Conservation (phyloP, 2,329 filamentous ascomycete species). For the Didymella arachidicola region DNA sequence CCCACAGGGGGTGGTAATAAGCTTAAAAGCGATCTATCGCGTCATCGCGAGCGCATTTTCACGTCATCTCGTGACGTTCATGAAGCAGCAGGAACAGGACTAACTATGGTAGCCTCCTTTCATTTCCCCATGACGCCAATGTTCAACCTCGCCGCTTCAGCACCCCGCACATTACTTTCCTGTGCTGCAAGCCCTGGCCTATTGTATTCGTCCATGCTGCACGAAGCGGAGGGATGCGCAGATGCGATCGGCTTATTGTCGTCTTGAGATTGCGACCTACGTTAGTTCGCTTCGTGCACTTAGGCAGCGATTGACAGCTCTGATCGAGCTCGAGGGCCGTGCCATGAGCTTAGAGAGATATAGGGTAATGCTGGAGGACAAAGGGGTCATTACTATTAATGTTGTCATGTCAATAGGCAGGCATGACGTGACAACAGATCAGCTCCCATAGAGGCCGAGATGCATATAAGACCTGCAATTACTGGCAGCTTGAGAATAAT, state of each 20-base stretch:
- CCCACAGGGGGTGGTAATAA: background rate
- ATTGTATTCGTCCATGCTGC: background rate
- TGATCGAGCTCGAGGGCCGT: background rate
- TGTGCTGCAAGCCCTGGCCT: background rate
- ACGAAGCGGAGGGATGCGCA: background rate
- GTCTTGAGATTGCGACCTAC: constrained; percentile 5
- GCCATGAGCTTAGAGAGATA: background rate
- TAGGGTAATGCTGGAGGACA: background rate
- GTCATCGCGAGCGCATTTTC: constrained; percentile 7
- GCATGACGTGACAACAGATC: background rate
- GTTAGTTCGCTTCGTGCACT: background rate
- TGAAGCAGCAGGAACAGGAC: background rate
- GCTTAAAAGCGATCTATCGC: background rate
- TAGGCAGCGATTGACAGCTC: background rate
- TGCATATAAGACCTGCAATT: background rate
- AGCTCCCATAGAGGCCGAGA: background rate
- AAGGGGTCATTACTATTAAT: background rate
- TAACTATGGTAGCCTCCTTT: constrained; percentile 14
- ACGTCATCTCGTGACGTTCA: constrained; percentile 14
- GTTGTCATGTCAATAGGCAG: background rate
- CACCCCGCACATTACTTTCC: background rate
- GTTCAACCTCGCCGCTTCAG: constrained; percentile 1
- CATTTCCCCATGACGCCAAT: constrained; percentile 15
- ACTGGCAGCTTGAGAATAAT: background rate
- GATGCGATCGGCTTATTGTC: background rate